phyloP scores from a whole-genome alignment of 768 basidiomycete species.

The Strobilomyces echinocephalus region DNA sequence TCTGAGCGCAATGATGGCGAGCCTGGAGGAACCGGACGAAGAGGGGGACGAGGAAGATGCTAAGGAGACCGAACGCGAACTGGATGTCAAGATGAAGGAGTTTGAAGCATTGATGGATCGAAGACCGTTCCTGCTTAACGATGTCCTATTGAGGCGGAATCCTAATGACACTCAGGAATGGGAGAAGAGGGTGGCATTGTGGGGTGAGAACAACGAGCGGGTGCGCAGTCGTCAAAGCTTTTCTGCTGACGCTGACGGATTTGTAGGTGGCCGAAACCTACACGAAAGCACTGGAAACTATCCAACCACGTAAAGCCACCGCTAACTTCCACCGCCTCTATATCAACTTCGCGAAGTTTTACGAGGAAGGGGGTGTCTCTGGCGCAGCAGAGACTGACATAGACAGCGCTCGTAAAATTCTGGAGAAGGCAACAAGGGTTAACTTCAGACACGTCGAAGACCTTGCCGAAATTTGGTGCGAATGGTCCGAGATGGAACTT shows the following conservation, averaged over 20 bases:
- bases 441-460: conserved; percentile 96
- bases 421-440: conserved; percentile 89
- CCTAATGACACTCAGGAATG: conserved; percentile 98
- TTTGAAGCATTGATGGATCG: conserved; percentile 95
- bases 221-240: conserved; percentile 35
- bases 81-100: conserved; percentile 85
- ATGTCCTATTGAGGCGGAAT: conserved; percentile 88
- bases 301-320: conserved; percentile 84
- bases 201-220: conserved; percentile 91
- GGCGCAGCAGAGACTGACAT: conserved; percentile 79
- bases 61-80: conserved; percentile 73
- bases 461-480: conserved; percentile 97
- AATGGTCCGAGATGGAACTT: conserved; percentile 98
- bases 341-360: conserved; percentile 95
- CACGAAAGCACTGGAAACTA: conserved; percentile 79
- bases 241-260: background rate
- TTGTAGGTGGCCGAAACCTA: conserved; percentile 88
- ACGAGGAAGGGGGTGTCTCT: conserved; percentile 88
- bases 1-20: conserved; percentile 85
- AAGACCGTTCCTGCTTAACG: conserved; percentile 93
- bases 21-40: conserved; percentile 72
- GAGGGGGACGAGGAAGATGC: conserved; percentile 73
- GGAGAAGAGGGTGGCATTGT: conserved; percentile 95
- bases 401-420: conserved; percentile 81
- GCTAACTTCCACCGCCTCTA: conserved; percentile 87